These are phyloP conservation scores for Trichophyton benhamiae DNA, from an alignment of 2,329 filamentous ascomycete species.

Conservation along the genomic window DNA sequence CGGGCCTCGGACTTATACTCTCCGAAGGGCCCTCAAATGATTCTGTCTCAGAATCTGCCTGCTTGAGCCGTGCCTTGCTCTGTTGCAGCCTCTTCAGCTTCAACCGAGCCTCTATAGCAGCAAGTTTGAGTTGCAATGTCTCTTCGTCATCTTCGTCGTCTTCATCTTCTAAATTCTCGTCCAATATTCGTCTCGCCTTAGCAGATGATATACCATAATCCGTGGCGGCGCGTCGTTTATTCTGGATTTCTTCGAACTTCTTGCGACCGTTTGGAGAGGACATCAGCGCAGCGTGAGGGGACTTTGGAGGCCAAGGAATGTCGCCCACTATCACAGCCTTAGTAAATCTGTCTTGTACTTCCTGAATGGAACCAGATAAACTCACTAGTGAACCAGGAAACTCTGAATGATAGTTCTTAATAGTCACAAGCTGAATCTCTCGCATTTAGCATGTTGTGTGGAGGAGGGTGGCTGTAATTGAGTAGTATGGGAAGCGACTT, in stretches of 20 bases:
- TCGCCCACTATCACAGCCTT: slow-evolving; percentile 12
- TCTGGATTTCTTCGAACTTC: slow-evolving; percentile 56
- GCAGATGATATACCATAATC: slow-evolving; percentile 12
- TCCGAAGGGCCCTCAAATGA: slow-evolving; percentile 11
- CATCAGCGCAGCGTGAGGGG: slow-evolving; percentile 49
- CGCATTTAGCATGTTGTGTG: neutral
- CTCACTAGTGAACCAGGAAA: neutral
- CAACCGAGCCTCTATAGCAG: slow-evolving; percentile 76
- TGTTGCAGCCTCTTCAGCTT: slow-evolving; percentile 79
- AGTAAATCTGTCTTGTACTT: neutral
- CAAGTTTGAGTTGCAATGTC: slow-evolving; percentile 69
- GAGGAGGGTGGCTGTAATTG: neutral
- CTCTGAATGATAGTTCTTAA: neutral
- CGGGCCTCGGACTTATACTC: neutral
- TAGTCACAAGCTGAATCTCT: neutral
- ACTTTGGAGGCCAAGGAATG: slow-evolving; percentile 47
- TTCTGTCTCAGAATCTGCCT: slow-evolving; percentile 16
- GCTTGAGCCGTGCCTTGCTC: slow-evolving; percentile 36
- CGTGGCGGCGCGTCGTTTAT: slow-evolving; percentile 41
- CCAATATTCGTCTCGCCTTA: slow-evolving; percentile 11
- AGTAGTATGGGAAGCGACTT: neutral
- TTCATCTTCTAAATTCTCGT: slow-evolving; percentile 15
- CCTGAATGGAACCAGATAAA: neutral
- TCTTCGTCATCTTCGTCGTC: slow-evolving; percentile 65
- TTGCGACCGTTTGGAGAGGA: slow-evolving; percentile 68